Base-by-base conservation (phyloP, 208 protist genomes). In the Strigomonas galati region DNA sequence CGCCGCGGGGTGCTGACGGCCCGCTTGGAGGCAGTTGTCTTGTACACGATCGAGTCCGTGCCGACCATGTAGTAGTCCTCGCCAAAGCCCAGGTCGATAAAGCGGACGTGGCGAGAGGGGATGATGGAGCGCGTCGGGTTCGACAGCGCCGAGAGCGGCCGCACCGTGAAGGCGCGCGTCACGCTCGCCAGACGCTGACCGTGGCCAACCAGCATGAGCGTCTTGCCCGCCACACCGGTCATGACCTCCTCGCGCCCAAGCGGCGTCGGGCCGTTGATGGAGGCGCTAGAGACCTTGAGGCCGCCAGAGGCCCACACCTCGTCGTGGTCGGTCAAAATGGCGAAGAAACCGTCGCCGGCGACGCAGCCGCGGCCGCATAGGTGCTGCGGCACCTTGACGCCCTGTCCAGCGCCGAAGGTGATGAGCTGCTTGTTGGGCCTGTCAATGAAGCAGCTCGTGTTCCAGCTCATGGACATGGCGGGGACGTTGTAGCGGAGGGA, bases 61-160 rank as follows among this genome's bases (percentile, higher is more conserved):
- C 87, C 90, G 2, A 96, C 78, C 87, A 96, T 93, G 71, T 89
- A 93, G 74, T 83, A 91, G 64, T 96, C 90, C 54, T 91, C 84
- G 17, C 78, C 78, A 61, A 90, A 88, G 37, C 90, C 87, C 12
- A 96, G 57, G 65, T 87, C 87, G 4, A 96, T 35, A 46, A 90
- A 93, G 37, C 85, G 82, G 3, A 93, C 68, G 24, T 82, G 84
- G 2, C 90, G 82, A 0, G 76, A 76, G 0, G 90, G 90, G n/a
- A 95, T 85, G 40, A 95, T 72, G 15, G 82, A 85, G 19, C 81
- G 77, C 21, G 80, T 86, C 9, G 79, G 81, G 58, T 85, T 89
- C 5, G 80, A 85, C 15, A 92, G 57, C 32, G 82, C 80, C 6
- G 90, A 95, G 4, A 95, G 81, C 48, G 86, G 74, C 0, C 82